phyloP scores from a whole-genome alignment of 176 grass and related monocot species.

The Eragrostis nindensis region DNA sequence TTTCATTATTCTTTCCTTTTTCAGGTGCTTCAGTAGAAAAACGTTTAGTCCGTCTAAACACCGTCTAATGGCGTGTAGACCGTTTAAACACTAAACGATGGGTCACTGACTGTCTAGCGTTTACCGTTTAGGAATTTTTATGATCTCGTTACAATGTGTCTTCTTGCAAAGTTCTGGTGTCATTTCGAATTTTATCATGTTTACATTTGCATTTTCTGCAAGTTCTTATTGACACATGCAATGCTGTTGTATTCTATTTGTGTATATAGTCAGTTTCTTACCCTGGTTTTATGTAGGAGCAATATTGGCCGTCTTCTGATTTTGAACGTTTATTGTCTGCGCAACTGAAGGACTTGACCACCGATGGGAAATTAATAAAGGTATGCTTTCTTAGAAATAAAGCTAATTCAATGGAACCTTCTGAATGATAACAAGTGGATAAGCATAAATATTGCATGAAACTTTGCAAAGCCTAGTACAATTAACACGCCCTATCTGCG shows the following conservation, averaged over 20 bases:
- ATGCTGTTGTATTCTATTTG: constrained; percentile 14
- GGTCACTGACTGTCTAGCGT: too few relatives aligned
- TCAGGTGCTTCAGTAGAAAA: too few relatives aligned
- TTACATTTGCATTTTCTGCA: constrained; percentile 9
- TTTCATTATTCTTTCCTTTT: too few relatives aligned
- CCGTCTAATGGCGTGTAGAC: too few relatives aligned
- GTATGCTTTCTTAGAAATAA: constrained; percentile 36
- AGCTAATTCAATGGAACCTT: constrained; percentile 17
- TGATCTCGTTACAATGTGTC: neutral
- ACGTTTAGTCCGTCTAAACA: too few relatives aligned
- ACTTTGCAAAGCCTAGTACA: neutral
- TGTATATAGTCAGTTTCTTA: constrained; percentile 18
- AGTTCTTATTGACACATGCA: neutral
- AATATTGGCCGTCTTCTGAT: constrained; percentile 60
- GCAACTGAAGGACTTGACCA: constrained; percentile 61
- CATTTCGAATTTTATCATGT: constrained; percentile 12
- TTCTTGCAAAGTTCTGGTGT: constrained; percentile 13
- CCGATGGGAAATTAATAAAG: constrained; percentile 73
- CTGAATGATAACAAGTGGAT: neutral
- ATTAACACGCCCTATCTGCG: constrained; percentile 23
- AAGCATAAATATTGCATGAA: neutral
- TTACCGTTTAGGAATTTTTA: too few relatives aligned
- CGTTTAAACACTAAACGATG: too few relatives aligned
- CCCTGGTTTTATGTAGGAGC: constrained; percentile 50
- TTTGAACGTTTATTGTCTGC: constrained; percentile 67